Base-by-base conservation (phyloP, 495 filamentous ascomycete species). In the Penicillium pancosmium region DNA sequence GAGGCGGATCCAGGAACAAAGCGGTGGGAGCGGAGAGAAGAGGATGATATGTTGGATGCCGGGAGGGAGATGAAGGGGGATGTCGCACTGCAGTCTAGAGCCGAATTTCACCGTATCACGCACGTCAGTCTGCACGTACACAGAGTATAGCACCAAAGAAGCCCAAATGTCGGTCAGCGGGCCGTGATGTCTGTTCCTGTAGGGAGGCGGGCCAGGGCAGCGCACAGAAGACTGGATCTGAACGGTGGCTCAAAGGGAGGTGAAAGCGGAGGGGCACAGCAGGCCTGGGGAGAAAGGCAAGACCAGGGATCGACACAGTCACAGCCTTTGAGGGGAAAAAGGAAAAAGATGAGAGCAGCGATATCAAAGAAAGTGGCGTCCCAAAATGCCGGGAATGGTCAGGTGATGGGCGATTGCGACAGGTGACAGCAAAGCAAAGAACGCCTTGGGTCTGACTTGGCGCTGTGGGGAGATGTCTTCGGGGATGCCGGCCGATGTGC, bases 111-210 rank as follows among this genome's bases (percentile, higher is more conserved):
- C 62, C 61, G 75, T 78, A 73, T 73, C 72, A 64, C 56, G 40
- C 57, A 72, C 66, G 41, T 48, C 21, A 12, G 46, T 27, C 46
- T 48, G 46, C 46, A 48, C 46, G 46, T 18, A 48, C 19, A 48
- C 10, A 25, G 21, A 27, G 4, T 25, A 48, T 35, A 12, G 9
- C 36, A 5, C 38, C 50, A 38, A 31, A 50, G 31, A 68, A 64
- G 61, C 54, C 61, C 72, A 77, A 77, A 77, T 72, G 74, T 77
- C 73, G 74, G 74, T 76, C 74, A 74, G 63, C 46, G 21, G 21
- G 10, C 46, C 15, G n/a, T 21, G 12, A 48, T 62, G 50, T 38
- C 2, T 38, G 41, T 16, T 44, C 40, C 60, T 60, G 64, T 65
- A 61, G 62, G 62, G 57, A 65, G 52, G 50, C 46, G 46, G 41